Base-by-base conservation (phyloP, 345 rosid species). In the Nephelium lappaceum region DNA sequence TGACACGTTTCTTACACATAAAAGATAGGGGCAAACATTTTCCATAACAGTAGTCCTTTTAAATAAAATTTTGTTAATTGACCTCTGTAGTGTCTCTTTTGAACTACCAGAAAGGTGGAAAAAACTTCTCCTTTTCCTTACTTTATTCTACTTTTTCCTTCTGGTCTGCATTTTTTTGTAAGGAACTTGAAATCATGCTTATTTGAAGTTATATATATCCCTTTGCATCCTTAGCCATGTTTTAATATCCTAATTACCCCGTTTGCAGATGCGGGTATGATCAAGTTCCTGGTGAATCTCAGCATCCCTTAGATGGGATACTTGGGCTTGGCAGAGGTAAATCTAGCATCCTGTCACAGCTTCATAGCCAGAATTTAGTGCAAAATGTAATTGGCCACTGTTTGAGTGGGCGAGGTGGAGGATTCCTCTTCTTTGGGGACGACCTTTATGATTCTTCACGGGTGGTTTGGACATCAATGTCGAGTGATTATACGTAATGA, bases 281-380 rank as follows among this genome's bases (percentile, higher is more conserved):
- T 86, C 98, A 94, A 77, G 53, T 83, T 71, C 90, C 93, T 4
- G 93, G 95, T 27, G 74, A 83, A 23, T 89, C 92, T 6, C n/a
- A 55, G 78, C 94, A 91, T 85, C 96, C 97, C 63, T 62, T 94
- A n/a, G 99, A 96, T 61, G 99, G 98, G 83, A 90, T 94, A 25
- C 88, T 96, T 41, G 99, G 99, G n/a, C 98, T 96, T 24, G 98
- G 99, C 23, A 94, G 83, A 78, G 99, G 98, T 23, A 88, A 86
- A 84, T 77, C 95, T 66, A 90, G 98, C 92, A 84, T 94, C 51
- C 43, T 90, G 5, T 89, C 97, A 12, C 99, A 94, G 87, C 98
- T 96, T 78, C 84, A 87, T 68, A 79, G 83, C 49, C 92, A 88
- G 75, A 93, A 95, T 70, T 73, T 89, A 57, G 92, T 91, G 69